phyloP scores from a whole-genome alignment of 371 early-diverging fungal genomes.

The Caulochytrium protostelioides region DNA sequence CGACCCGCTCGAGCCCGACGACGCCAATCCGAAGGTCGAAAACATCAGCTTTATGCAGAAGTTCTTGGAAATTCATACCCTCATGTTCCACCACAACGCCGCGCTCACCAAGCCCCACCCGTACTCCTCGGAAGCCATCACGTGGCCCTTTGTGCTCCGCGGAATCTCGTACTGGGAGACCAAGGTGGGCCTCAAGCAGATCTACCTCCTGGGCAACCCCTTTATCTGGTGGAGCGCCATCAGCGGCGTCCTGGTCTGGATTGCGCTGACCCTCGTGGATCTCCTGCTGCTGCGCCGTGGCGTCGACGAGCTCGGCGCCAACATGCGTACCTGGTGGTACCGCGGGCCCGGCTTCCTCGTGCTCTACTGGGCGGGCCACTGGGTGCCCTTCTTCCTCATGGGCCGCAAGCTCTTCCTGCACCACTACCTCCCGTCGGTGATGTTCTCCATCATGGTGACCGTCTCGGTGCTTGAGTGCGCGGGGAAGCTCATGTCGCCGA shows the following conservation, averaged over 20 bases:
- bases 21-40: conserved; percentile 15
- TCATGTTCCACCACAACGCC: conserved; percentile 63
- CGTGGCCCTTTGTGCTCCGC: conserved; percentile 63
- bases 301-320: conserved; percentile 35
- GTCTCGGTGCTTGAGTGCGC: conserved; percentile 40
- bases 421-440: conserved; percentile 86
- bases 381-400: conserved; percentile 84
- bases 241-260: conserved; percentile 36
- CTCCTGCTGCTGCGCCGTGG: conserved; percentile 48
- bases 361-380: conserved; percentile 77
- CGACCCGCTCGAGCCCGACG: conserved; percentile 2
- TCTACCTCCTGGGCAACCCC: conserved; percentile 96
- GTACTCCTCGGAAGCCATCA: conserved; percentile 46
- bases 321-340: conserved; percentile 21
- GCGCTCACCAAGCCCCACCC: conserved; percentile 67
- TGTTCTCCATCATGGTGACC: conserved; percentile 43
- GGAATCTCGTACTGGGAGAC: conserved; percentile 76
- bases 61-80: conserved; percentile 51
- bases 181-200: conserved; percentile 29
- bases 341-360: conserved; percentile 51
- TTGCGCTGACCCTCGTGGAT: conserved; percentile 33
- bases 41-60: conserved; percentile 46
- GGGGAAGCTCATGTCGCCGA: conserved; percentile 6
- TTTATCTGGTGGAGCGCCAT: conserved; percentile 66
- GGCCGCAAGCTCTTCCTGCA: conserved; percentile 88